Percentiles rank a stretch among this genome's conserved stretches.
Conservation (phyloP, 306 rosid species). For the Prunus mira region DNA sequence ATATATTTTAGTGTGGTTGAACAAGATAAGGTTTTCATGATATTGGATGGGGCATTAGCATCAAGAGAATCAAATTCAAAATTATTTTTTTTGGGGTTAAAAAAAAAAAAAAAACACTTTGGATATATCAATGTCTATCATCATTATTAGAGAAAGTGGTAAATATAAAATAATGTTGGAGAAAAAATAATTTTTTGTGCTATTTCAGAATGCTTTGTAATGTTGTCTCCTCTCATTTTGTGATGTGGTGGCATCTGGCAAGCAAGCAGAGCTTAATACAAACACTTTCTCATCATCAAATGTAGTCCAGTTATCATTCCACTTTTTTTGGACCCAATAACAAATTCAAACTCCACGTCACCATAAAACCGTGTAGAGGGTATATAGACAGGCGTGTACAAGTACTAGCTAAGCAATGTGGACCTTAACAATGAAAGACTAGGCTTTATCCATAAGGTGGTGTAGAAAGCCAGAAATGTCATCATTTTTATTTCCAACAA, state of each 20-base stretch:
- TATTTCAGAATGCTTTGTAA: not conserved
- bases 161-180: not conserved
- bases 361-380: not conserved
- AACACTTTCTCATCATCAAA: not conserved
- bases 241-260: not conserved
- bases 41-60: conserved; percentile 23
- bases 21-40: conserved; percentile 34
- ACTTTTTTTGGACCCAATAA: not conserved
- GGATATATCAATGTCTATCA: conserved; percentile 6
- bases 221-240: not conserved
- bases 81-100: no score
- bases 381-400: not conserved
- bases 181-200: not conserved
- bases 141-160: conserved; percentile 15
- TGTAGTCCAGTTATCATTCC: not conserved
- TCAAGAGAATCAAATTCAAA: conserved; percentile 7
- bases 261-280: not conserved
- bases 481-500: not conserved
- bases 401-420: not conserved
- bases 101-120: no score
- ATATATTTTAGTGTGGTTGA: conserved; percentile 11
- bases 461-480: not conserved
- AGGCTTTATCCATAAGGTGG: not conserved
- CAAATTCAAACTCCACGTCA: not conserved
- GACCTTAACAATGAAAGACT: not conserved